A percentile compares a stretch with the other conserved stretches of the same genome.
These are phyloP conservation scores for Trichoderma erinaceum DNA, from an alignment of 495 filamentous ascomycete species.

Conservation along the genomic window DNA sequence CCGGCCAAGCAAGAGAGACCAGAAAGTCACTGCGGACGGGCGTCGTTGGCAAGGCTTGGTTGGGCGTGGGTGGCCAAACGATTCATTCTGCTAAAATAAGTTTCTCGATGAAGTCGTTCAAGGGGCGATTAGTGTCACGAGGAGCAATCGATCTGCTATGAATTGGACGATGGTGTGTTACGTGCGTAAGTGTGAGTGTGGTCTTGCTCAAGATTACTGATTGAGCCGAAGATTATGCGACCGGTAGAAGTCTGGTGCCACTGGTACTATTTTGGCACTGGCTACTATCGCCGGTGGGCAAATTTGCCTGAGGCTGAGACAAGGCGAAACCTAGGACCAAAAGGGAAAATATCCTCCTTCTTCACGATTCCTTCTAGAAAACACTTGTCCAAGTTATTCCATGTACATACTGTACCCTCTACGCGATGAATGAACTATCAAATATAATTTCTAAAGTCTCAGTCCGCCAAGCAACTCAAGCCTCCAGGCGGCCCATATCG, in stretches of 20 bases:
- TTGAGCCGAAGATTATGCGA: neutral
- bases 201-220: neutral
- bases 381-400: neutral
- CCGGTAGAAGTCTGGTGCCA: neutral
- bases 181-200: no score
- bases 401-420: neutral
- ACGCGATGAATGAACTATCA: neutral
- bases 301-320: neutral
- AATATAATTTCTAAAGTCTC: neutral
- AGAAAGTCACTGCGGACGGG: neutral
- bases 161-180: neutral
- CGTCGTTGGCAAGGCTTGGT: neutral
- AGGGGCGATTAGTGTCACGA: neutral
- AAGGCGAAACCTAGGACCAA: neutral
- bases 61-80: neutral
- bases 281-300: no score
- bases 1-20: no score
- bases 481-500: neutral
- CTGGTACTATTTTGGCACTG: neutral
- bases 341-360: no score
- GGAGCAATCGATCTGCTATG: neutral
- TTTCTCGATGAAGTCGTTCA: neutral
- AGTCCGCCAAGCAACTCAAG: no score
- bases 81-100: neutral
- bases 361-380: neutral